Evolutionary conservation across 345 rosid species (phyloP), one percentile per base, ranked within the genome.

Genomic region (Hibiscus syriacus): DNA sequence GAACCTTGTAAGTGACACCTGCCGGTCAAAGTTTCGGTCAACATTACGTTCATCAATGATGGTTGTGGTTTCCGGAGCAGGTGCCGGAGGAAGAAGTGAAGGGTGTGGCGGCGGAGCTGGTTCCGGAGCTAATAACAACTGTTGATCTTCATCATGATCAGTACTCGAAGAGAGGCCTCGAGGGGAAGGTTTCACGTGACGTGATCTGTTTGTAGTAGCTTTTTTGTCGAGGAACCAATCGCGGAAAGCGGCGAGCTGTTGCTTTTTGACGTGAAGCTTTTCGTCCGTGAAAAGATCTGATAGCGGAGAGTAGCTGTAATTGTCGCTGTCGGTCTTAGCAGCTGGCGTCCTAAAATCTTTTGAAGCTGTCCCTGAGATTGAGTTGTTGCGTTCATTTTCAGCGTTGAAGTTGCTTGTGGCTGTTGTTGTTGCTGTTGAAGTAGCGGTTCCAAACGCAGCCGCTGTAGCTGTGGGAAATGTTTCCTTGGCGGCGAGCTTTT

Each of bases 211-310:
- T 0, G 23, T 63, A 43, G 54, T 25, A 0, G 70, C 80, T 36
- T 86, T 88, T 72, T 74, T 82, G 53, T 87, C 89, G 17, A 77
- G 72, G 25, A 86, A 43, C 97, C 96, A 92, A 66, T 84, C 87
- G 56, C 81, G 76, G 59, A 88, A 85, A 50, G 83, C 86, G 1
- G 83, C 79, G 46, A 87, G 75, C 58, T 83, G 88, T 64, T 87
- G 96, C 75, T 83, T 84, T 82, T 84, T 75, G 73, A 64, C 67
- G 34, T 75, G 80, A 23, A 75, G 70, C 78, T 74, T 85, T 26
- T 67, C 84, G 63, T 80, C 81, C 73, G 79, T 81, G 74, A 87
- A 83, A 68, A 83, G 80, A 83, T 86, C 87, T n/a, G 90, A 77
- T 26, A 79, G 84, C 74, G 9, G 86, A 58, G 65, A 25, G 46